Evolutionary conservation across 805 yeast genomes (phyloP).

Genomic region (Ogataea saltuana): DNA sequence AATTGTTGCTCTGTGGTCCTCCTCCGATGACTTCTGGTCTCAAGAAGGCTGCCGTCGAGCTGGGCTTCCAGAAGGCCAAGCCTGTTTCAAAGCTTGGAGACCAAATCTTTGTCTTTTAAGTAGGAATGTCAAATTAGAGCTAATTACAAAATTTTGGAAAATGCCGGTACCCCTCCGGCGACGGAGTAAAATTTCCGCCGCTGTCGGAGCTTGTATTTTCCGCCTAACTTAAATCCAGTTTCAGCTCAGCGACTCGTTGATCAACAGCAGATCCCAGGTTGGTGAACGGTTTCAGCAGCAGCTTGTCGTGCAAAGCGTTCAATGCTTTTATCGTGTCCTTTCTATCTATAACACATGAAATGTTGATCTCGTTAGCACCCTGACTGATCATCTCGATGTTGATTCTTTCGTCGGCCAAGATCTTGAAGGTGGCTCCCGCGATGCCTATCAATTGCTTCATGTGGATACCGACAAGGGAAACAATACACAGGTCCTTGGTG

Average conservation of each 20-base stretch:
- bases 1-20: slow-evolving; percentile 89
- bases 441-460: slow-evolving; percentile 97
- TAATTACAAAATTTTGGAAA: too few species aligned
- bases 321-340: slow-evolving; percentile 82
- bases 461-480: slow-evolving; percentile 93
- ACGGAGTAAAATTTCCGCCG: too few species aligned
- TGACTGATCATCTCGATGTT: slow-evolving; percentile 98
- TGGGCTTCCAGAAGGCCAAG: slow-evolving; percentile 82
- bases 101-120: slow-evolving; percentile 81
- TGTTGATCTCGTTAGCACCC: slow-evolving; percentile 97
- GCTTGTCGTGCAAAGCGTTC: slow-evolving; percentile 75
- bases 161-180: too few species aligned
- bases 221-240: slow-evolving; percentile 30
- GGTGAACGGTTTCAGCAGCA: slow-evolving; percentile 51
- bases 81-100: slow-evolving; percentile 89
- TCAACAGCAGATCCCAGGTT: slow-evolving; percentile 40
- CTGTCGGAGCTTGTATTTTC: too few species aligned
- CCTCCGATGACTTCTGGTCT: slow-evolving; percentile 87
- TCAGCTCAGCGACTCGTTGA: slow-evolving; percentile 47
- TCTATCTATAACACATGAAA: slow-evolving; percentile 90
- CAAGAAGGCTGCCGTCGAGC: slow-evolving; percentile 70
- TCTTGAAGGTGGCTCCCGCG: slow-evolving; percentile 95
- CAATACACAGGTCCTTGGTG: slow-evolving; percentile 83
- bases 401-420: slow-evolving; percentile 85
- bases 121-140: neutral